Conservation (phyloP, 2,329 filamentous ascomycete genomes). For the Macroventuria anomochaeta region DNA sequence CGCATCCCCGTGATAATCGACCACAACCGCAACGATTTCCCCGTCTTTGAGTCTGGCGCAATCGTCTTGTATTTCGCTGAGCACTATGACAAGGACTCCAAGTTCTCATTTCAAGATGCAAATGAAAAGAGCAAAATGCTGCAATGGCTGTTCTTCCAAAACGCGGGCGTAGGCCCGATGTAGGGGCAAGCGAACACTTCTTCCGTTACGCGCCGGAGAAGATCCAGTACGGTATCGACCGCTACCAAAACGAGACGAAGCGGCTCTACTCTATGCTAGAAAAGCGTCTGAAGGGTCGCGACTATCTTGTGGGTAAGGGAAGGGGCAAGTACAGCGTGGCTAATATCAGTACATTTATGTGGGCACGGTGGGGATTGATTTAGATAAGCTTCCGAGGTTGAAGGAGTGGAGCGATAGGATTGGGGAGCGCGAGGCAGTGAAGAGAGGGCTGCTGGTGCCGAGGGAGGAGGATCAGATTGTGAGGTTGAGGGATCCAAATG, state of each 20-base stretch:
- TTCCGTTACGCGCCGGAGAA: slow-evolving; percentile 77
- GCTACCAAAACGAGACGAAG: slow-evolving; percentile 82
- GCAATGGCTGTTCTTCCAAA: slow-evolving; percentile 75
- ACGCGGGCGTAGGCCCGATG: slow-evolving; percentile 79
- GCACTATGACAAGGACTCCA: slow-evolving; percentile 78
- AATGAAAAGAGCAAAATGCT: slow-evolving; percentile 78
- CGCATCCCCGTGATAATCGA: slow-evolving; percentile 86
- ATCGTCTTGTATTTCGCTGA: slow-evolving; percentile 83
- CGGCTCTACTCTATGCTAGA: slow-evolving; percentile 79
- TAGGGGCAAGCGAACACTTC: slow-evolving; percentile 82
- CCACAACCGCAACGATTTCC: slow-evolving; percentile 68
- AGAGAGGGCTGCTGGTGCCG: slow-evolving; percentile 63
- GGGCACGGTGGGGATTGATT: slow-evolving; percentile 71
- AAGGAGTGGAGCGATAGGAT: slow-evolving; percentile 58
- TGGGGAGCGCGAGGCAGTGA: slow-evolving; percentile 38
- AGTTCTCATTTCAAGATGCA: slow-evolving; percentile 75
- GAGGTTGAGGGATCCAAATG: slow-evolving; percentile 30
- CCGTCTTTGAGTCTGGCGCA: slow-evolving; percentile 78
- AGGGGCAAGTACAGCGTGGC: slow-evolving; percentile 65
- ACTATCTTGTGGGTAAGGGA: slow-evolving; percentile 66
- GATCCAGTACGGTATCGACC: slow-evolving; percentile 79
- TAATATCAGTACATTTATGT: slow-evolving; percentile 77
- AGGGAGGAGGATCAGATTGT: slow-evolving; percentile 35
- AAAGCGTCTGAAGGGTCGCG: slow-evolving; percentile 63
- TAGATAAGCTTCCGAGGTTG: slow-evolving; percentile 68